Conservation (phyloP, 2,329 filamentous ascomycete genomes). For the Dryadomyces quercus-mongolicae region DNA sequence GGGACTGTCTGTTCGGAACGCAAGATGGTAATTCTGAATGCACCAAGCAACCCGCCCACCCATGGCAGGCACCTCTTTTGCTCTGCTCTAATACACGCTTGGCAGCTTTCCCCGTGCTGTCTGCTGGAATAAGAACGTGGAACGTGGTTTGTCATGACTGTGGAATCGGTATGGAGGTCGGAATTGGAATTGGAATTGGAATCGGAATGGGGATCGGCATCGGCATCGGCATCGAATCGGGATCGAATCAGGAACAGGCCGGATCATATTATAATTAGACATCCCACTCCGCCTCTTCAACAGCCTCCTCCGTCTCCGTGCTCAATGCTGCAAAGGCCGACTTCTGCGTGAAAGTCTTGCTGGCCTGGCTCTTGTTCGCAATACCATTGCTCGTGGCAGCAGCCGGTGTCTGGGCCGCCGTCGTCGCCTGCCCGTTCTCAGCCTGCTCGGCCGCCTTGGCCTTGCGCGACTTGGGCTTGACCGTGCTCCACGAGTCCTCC, state of each 20-base stretch:
- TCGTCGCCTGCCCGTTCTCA: constrained; percentile 8
- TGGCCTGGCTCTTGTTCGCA: constrained; percentile 18
- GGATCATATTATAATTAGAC: constrained; percentile 23
- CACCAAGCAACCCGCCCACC: neutral
- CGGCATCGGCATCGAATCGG: too few species aligned
- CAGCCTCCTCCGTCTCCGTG: constrained; percentile 26
- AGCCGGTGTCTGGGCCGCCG: constrained; percentile 1
- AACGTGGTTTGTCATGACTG: neutral
- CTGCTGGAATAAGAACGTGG: neutral
- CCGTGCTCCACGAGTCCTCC: constrained; percentile 46
- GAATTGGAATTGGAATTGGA: too few species aligned
- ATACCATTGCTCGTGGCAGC: constrained; percentile 8
- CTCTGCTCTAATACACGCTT: neutral
- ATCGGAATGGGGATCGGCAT: too few species aligned
- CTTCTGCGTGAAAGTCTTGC: constrained; percentile 24
- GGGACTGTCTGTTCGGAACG: neutral
- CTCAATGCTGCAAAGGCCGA: constrained; percentile 37
- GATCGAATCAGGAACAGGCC: too few species aligned
- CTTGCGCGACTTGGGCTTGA: constrained; percentile 33
- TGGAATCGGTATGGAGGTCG: too few species aligned
- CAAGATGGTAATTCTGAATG: neutral
- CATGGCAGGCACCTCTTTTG: neutral
- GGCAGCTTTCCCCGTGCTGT: neutral
- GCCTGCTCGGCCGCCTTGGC: constrained; percentile 24
- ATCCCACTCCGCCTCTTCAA: constrained; percentile 38